phyloP scores from a whole-genome alignment of 2,329 filamentous ascomycete species.

The Colletotrichum sp. region DNA sequence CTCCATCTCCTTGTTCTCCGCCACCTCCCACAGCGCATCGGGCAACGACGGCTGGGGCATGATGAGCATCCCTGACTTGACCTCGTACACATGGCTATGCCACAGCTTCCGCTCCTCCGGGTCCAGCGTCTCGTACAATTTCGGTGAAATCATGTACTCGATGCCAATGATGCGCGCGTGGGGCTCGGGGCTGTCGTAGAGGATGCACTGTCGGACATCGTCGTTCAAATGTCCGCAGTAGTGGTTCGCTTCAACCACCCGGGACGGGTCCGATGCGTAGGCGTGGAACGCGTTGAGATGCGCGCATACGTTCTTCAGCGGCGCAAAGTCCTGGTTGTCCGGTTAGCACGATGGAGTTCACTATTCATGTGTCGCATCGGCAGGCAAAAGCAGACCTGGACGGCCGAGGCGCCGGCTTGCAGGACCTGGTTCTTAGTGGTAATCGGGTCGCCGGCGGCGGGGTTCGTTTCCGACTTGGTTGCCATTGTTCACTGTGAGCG shows the following conservation, averaged over 20 bases:
- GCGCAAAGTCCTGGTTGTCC: conserved; percentile 63
- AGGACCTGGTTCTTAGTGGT: conserved; percentile 62
- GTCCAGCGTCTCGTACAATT: conserved; percentile 70
- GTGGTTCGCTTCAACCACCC: conserved; percentile 79
- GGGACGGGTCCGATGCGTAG: conserved; percentile 74
- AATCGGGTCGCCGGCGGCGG: conserved; percentile 49
- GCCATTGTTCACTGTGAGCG: conserved; percentile 4
- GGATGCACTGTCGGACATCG: conserved; percentile 83
- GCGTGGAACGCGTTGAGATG: conserved; percentile 88
- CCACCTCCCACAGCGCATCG: conserved; percentile 70
- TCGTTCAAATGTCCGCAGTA: conserved; percentile 78
- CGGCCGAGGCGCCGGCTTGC: conserved; percentile 63
- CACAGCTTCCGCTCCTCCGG: conserved; percentile 74
- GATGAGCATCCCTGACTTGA: conserved; percentile 80
- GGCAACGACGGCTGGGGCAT: conserved; percentile 71
- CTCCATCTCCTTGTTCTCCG: conserved; percentile 83
- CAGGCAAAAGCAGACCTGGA: conserved; percentile 49
- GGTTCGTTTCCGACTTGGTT: conserved; percentile 16
- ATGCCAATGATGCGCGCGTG: conserved; percentile 80
- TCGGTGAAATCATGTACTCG: conserved; percentile 84
- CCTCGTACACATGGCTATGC: conserved; percentile 79
- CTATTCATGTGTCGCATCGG: background rate
- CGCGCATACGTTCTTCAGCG: conserved; percentile 77
- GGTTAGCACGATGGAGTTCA: background rate
- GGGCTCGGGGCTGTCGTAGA: conserved; percentile 75